Evolutionary conservation across 1,284 basidiomycete species (phyloP), one percentile per base, ranked within the genome.

Genomic region (Amylostereum areolatum): DNA sequence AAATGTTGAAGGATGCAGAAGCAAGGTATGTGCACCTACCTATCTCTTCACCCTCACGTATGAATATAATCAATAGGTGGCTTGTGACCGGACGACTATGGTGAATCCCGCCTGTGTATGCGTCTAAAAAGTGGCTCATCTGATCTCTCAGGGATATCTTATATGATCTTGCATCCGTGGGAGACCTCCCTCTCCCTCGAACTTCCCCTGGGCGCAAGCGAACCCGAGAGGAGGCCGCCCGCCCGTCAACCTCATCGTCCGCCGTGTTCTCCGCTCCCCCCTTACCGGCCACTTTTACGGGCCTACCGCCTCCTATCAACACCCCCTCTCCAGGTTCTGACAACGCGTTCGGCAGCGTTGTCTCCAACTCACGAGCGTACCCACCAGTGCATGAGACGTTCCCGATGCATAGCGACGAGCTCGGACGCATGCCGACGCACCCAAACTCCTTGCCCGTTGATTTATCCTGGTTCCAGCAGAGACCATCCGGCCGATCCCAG

Each of bases 101-200:
- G 72, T 72, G 45, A 45, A 28, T 28, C 5, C n/a, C 12, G 27
- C 41, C 7, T 28, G 12, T 18, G 29, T 40, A 11, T 25, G 10
- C 32, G 43, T 9, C n/a, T n/a, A 33, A 24, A 28, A 18, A 35
- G 4, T 3, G 30, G 12, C 18, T 28, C 31, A 31, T 18, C 31
- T 46, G 28, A 43, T n/a, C 41, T 46, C 31, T 1, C 51, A 83
- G 81, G 75, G 82, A 86, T 56, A 74, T 85, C 45, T 62, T 86
- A 5, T 80, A 75, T 52, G 81, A 85, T 53, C 69, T 86, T 0
- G 81, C 82, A 1, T 80, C 72, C 8, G 77, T 79, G 4, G 81
- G 82, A 5, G 81, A 85, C 34, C 67, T 85, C 2, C 80, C 81
- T 0, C 64, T 85, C 1, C 78, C 80, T 10, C 70, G 77, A 47